Evolutionary conservation across 1,139 yeast species (phyloP).

Genomic region (Blastobotrys aristatus): DNA sequence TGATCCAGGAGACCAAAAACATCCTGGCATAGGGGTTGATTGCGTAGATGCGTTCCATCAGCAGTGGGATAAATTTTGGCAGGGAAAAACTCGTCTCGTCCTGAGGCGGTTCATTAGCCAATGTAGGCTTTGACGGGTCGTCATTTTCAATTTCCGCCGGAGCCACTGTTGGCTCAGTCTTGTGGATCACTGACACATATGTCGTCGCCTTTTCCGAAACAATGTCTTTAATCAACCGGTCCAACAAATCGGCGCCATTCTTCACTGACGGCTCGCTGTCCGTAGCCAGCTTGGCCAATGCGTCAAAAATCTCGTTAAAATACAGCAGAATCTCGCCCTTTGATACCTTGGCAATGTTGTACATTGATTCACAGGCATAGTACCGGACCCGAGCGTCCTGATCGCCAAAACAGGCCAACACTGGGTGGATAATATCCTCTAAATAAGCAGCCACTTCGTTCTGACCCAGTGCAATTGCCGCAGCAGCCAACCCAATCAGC

Average conservation of each 20-base stretch:
- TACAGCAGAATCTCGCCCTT: slow-evolving; percentile 88
- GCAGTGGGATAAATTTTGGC: slow-evolving; percentile 81
- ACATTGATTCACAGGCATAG: slow-evolving; percentile 94
- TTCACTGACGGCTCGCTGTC: slow-evolving; percentile 90
- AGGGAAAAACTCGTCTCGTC: slow-evolving; percentile 75
- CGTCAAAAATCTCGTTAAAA: slow-evolving; percentile 93
- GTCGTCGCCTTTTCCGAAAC: slow-evolving; percentile 93
- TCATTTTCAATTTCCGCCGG: slow-evolving; percentile 12
- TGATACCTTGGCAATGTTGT: slow-evolving; percentile 95
- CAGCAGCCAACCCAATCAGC: slow-evolving; percentile 69
- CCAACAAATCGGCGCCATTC: slow-evolving; percentile 93
- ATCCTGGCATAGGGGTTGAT: slow-evolving; percentile 90
- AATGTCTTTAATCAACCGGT: slow-evolving; percentile 85
- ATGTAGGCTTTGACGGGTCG: slow-evolving; percentile 26
- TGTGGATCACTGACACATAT: slow-evolving; percentile 70
- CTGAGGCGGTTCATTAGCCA: slow-evolving; percentile 40
- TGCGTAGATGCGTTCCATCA: slow-evolving; percentile 86
- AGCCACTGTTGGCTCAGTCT: slow-evolving; percentile 12
- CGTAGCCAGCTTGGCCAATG: slow-evolving; percentile 83
- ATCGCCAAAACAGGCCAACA: slow-evolving; percentile 91
- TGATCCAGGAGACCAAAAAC: slow-evolving; percentile 89
- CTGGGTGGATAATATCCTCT: slow-evolving; percentile 87
- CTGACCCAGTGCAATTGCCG: slow-evolving; percentile 71
- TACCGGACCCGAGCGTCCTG: slow-evolving; percentile 95
- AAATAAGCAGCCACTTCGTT: slow-evolving; percentile 66